Conservation (phyloP, 805 yeast genomes). For the Pichia exigua region DNA sequence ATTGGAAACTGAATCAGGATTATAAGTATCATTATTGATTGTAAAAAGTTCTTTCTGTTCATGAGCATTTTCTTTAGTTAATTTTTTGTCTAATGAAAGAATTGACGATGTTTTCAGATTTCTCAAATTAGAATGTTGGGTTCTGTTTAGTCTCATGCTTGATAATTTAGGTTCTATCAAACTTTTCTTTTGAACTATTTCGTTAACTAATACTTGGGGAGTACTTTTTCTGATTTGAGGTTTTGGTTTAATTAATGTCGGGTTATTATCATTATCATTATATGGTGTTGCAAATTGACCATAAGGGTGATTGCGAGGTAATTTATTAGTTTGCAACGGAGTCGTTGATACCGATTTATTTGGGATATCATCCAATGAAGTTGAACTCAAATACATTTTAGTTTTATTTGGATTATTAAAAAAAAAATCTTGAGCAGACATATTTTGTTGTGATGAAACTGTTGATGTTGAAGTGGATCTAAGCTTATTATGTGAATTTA, state of each 20-base stretch:
- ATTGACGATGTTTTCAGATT: conserved; percentile 7
- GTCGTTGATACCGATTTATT: neutral
- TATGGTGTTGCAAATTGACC: neutral
- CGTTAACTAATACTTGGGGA: conserved; percentile 8
- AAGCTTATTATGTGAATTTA: neutral
- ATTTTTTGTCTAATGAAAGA: conserved; percentile 3
- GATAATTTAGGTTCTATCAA: conserved; percentile 11
- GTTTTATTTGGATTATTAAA: conserved; percentile 27
- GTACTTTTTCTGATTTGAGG: conserved; percentile 11
- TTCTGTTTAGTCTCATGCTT: conserved; percentile 13
- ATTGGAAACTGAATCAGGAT: conserved; percentile 2
- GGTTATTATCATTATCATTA: neutral
- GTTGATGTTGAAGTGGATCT: neutral
- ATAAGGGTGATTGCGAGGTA: neutral
- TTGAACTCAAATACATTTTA: conserved; percentile 11
- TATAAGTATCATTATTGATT: conserved; percentile 3
- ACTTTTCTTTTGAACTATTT: neutral
- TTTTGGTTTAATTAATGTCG: conserved; percentile 22
- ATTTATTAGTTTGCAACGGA: neutral
- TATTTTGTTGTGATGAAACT: conserved; percentile 8
- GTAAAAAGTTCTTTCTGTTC: neutral
- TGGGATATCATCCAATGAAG: conserved; percentile 9
- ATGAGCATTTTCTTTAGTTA: neutral
- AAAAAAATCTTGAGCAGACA: conserved; percentile 51
- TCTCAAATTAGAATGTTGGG: conserved; percentile 6